Conservation (phyloP, 2,329 filamentous ascomycete genomes). For the Colletotrichum eleusines region DNA sequence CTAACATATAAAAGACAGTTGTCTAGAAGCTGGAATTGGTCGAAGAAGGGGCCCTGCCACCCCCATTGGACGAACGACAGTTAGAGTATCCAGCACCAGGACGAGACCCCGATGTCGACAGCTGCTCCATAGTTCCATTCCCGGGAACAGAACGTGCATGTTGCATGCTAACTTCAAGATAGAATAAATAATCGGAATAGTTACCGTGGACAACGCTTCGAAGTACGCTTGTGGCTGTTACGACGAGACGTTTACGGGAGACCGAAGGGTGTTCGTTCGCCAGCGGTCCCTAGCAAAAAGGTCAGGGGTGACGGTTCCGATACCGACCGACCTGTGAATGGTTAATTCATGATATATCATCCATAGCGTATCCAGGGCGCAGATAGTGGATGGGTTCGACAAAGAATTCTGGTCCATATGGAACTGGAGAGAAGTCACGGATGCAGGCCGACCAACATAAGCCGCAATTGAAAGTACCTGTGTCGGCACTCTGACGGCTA, state of each 20-base stretch:
- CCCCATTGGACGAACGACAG: not conserved
- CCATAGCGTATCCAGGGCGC: rapidly evolving
- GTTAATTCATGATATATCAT: rapidly evolving
- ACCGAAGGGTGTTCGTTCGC: not conserved
- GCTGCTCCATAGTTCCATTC: not conserved
- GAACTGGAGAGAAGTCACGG: not conserved
- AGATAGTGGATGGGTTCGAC: not conserved
- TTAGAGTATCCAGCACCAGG: not conserved
- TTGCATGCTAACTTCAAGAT: too few species aligned
- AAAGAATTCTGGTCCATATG: not conserved
- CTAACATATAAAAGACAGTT: too few species aligned
- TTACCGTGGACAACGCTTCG: too few species aligned
- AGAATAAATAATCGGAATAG: not conserved
- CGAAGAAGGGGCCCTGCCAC: not conserved
- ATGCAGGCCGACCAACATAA: not conserved
- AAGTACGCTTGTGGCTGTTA: not conserved
- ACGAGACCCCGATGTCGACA: not conserved
- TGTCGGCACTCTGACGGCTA: not conserved
- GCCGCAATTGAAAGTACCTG: not conserved
- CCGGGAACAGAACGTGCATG: not conserved
- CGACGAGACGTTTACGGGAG: not conserved
- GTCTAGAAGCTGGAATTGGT: rapidly evolving
- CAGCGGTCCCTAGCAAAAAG: not conserved
- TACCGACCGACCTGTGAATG: not conserved
- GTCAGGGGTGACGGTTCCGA: not conserved